These are phyloP conservation scores for Cryptococcus sp. DNA, from an alignment of 1,284 basidiomycete species.

Conservation along the genomic window DNA sequence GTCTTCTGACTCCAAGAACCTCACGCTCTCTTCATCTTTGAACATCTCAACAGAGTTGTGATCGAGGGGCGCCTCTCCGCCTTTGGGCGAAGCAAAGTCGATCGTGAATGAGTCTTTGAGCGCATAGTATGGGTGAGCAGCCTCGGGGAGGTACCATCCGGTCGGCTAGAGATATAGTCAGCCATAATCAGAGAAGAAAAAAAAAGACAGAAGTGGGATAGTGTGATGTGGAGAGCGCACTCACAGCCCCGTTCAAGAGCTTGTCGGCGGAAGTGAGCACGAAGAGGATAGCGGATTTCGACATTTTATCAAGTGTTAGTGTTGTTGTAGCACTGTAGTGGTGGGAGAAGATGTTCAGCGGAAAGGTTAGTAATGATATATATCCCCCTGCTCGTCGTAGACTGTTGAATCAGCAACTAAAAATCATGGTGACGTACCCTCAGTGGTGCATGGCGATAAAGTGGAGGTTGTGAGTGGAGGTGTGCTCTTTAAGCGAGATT, in stretches of 20 bases:
- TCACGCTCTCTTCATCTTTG: constrained; percentile 61
- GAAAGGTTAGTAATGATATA: no score
- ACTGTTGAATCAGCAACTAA: no score
- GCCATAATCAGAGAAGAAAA: not conserved
- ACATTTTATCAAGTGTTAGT: constrained; percentile 13
- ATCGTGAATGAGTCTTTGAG: constrained; percentile 63
- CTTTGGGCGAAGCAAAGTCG: constrained; percentile 69
- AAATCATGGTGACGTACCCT: no score
- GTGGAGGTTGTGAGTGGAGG: no score
- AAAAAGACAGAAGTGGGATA: not conserved
- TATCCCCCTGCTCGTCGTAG: no score
- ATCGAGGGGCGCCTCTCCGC: constrained; percentile 73
- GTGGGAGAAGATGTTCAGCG: not conserved
- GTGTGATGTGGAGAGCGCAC: constrained; percentile 7
- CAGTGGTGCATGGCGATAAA: no score
- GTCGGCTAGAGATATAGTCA: constrained; percentile 23
- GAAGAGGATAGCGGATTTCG: constrained; percentile 61
- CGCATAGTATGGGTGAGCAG: constrained; percentile 76
- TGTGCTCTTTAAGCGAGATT: no score
- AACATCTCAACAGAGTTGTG: constrained; percentile 56
- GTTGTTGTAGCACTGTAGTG: not conserved
- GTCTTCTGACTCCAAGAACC: constrained; percentile 64
- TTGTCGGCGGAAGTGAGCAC: constrained; percentile 71
- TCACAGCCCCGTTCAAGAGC: constrained; percentile 56
- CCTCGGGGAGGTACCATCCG: constrained; percentile 73